A percentile compares a stretch with the other conserved stretches of the same genome.
phyloP scores from a whole-genome alignment of 179 eudicot genomes.

The Camellia oleifera region DNA sequence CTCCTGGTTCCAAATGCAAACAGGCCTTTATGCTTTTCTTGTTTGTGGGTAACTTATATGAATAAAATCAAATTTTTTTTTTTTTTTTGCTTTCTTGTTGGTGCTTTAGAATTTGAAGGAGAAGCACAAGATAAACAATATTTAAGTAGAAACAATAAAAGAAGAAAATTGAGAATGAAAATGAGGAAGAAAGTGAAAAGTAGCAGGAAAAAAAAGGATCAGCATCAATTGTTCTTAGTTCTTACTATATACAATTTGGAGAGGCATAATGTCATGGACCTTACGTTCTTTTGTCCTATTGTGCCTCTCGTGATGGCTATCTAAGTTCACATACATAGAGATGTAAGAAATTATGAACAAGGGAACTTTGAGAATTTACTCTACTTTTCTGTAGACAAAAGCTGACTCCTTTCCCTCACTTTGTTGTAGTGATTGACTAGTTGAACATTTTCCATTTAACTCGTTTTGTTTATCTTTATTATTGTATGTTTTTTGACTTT shows the following conservation, averaged over 20 bases:
- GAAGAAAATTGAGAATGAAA: neutral
- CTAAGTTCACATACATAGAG: neutral
- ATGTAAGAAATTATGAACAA: neutral
- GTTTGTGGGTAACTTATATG: neutral
- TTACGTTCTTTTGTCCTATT: neutral
- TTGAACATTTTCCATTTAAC: neutral
- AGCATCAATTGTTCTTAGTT: neutral
- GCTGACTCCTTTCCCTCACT: neutral
- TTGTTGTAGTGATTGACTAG: neutral
- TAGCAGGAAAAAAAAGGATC: neutral
- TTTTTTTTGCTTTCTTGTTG: neutral
- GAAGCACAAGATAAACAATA: neutral
- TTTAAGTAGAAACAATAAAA: neutral
- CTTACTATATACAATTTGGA: neutral
- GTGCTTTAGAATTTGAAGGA: neutral
- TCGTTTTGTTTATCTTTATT: slow-evolving; percentile 5
- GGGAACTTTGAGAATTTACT: neutral
- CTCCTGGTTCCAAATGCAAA: neutral
- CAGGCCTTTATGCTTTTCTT: neutral
- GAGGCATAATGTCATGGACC: neutral
- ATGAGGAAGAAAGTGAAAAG: slow-evolving; percentile 4
- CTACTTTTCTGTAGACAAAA: neutral
- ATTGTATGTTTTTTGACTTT: neutral
- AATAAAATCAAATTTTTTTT: neutral
- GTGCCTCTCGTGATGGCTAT: slow-evolving; percentile 11